Base-by-base conservation (phyloP, 192 early-diverging fungal species). In the Coemansia sp. region DNA sequence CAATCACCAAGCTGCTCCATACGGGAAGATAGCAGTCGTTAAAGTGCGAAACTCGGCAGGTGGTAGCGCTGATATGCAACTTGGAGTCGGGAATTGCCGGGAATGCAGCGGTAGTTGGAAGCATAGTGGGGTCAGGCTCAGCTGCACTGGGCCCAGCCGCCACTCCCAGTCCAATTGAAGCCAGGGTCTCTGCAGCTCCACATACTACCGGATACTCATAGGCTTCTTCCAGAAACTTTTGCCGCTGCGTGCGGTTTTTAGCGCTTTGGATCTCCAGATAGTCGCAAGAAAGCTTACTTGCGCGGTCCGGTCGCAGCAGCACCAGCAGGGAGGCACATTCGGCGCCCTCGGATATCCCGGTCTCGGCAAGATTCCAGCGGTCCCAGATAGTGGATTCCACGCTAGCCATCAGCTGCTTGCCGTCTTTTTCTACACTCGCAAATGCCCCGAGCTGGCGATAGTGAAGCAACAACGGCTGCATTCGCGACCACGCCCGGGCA, bases 371-470 rank as follows among this genome's bases (percentile, higher is more conserved):
- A 3, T 53, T 33, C 76, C 68, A 72, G 14, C 76, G 41, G 20
- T 65, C 57, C 53, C 84, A 80, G 8, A 94, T 81, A 3, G 81
- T 78, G 38, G 62, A 57, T 8, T 82, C 83, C 4, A 94, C 83
- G 30, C 83, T 80, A 13, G 82, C 79, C 79, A 95, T 93, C 20
- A 91, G 90, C 19, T 80, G 76, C 42, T 81, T 78, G 48, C 92
- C 92, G 53, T 98, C 93, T 13, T 79, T 76, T 37, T 88, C 87
- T 15, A 96, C 91, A 5, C 84, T 82, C 23, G 74, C 83, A 68
- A 96, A 94, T 14, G 87, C 81, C 37, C 88, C 73, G 38, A 96
- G 63, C 37, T 83, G 79, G 16, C 84, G 72, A 63, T 94, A 96
- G 45, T 91, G 89, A 4, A 84, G 81, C 13, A 98, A 62, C 19